Evolutionary conservation across 2,329 filamentous ascomycete genomes (phyloP).

Genomic region (Beauveria sp.): DNA sequence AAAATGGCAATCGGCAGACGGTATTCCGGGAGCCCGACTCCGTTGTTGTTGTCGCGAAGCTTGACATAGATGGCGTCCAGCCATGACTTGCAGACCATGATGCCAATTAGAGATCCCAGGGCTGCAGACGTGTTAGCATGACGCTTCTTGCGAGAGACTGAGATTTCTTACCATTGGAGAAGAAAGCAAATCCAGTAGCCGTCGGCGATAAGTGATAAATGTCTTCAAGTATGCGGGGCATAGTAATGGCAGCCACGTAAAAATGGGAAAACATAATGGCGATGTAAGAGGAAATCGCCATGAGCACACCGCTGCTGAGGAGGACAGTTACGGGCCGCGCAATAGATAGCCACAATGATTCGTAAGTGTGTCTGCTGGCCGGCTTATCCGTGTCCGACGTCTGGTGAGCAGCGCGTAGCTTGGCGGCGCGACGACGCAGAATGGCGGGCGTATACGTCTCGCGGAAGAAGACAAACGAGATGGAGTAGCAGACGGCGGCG

Average conservation of each 20-base stretch:
- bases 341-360: not conserved
- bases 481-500: conserved; percentile 39
- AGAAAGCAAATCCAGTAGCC: conserved; percentile 41
- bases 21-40: conserved; percentile 42
- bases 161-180: conserved; percentile 1
- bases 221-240: conserved; percentile 39
- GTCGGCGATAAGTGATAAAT: conserved; percentile 42
- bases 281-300: conserved; percentile 36
- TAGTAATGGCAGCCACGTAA: conserved; percentile 44
- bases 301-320: conserved; percentile 42
- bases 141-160: not conserved
- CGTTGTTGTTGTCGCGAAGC: conserved; percentile 32
- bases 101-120: conserved; percentile 38
- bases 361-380: not conserved
- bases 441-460: conserved; percentile 55
- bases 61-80: conserved; percentile 47
- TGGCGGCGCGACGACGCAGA: conserved; percentile 31
- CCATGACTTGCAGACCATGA: conserved; percentile 39
- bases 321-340: conserved; percentile 38
- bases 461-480: conserved; percentile 43
- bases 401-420: conserved; percentile 15
- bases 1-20: conserved; percentile 45
- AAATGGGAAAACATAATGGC: conserved; percentile 41
- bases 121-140: conserved; percentile 24
- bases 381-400: not conserved